Evolutionary conservation across 305 asterid species (phyloP).

Genomic region (Plantago lanceolata): DNA sequence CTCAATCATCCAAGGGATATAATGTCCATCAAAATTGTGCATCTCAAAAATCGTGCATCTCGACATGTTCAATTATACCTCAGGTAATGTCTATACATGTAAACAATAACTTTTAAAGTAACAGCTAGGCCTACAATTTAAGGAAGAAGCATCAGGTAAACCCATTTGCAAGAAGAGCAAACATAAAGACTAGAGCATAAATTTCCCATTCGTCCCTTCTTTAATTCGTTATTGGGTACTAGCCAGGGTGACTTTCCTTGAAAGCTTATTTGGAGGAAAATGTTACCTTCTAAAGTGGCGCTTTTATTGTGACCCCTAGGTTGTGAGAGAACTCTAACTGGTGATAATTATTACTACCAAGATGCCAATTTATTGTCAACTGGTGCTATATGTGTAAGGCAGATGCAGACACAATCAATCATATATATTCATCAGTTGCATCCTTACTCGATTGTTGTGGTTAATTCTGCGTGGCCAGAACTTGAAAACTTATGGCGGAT

Average conservation of each 20-base stretch:
- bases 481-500: too few species aligned
- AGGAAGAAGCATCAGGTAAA: neutral
- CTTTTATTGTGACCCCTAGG: neutral
- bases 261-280: neutral
- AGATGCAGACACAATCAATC: neutral
- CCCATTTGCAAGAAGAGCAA: neutral
- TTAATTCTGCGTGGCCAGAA: neutral
- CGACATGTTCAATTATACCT: neutral
- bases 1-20: neutral
- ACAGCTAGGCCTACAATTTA: neutral
- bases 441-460: neutral
- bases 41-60: too few species aligned
- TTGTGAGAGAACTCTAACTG: neutral
- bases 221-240: neutral
- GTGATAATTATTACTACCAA: too few species aligned
- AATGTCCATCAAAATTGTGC: neutral
- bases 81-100: constrained; percentile 2
- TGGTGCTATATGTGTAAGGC: too few species aligned
- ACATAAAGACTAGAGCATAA: neutral
- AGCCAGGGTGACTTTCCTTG: neutral
- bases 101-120: constrained; percentile 15
- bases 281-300: neutral
- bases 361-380: too few species aligned
- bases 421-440: neutral
- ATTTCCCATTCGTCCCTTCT: neutral